These are phyloP conservation scores for Penicillium corylophilum DNA, from an alignment of 2,329 filamentous ascomycete genomes.

Conservation along the genomic window DNA sequence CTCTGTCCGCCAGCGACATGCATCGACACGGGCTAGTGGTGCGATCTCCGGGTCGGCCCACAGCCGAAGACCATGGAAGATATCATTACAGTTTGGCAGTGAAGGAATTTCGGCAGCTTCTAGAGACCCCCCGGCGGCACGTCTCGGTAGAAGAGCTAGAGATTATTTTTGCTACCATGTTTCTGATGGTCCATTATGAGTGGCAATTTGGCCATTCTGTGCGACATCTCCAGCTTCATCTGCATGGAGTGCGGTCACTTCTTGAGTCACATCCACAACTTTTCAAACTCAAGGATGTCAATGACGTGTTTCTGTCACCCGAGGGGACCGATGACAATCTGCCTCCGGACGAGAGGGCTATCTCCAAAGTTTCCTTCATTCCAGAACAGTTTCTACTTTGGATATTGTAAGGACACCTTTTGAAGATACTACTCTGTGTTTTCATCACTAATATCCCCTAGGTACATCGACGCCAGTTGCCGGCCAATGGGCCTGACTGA, in stretches of 20 bases:
- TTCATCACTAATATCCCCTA: constrained; percentile 6
- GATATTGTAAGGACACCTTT: constrained; percentile 30
- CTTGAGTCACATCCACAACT: constrained; percentile 35
- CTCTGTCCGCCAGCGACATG: constrained; percentile 39
- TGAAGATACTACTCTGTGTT: background rate
- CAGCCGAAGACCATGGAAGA: constrained; percentile 32
- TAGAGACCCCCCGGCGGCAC: constrained; percentile 28
- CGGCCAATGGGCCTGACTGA: constrained; percentile 30
- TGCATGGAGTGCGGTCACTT: constrained; percentile 38
- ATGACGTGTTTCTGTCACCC: constrained; percentile 27
- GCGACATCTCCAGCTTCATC: constrained; percentile 36
- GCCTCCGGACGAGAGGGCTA: constrained; percentile 8
- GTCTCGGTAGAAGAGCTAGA: constrained; percentile 33
- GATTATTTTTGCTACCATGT: constrained; percentile 38
- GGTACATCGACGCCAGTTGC: constrained; percentile 32
- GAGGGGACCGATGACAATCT: constrained; percentile 7
- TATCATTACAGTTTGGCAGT: constrained; percentile 39
- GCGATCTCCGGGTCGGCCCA: constrained; percentile 26
- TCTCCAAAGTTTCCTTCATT: constrained; percentile 32
- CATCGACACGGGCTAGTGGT: constrained; percentile 31
- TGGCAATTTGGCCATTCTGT: constrained; percentile 39
- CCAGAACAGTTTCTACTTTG: constrained; percentile 37
- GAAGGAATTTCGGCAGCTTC: constrained; percentile 37
- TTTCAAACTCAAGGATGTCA: constrained; percentile 31
- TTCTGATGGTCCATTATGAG: constrained; percentile 38